phyloP scores from a whole-genome alignment of 2,329 filamentous ascomycete genomes.

The Xylariaceae sp. region DNA sequence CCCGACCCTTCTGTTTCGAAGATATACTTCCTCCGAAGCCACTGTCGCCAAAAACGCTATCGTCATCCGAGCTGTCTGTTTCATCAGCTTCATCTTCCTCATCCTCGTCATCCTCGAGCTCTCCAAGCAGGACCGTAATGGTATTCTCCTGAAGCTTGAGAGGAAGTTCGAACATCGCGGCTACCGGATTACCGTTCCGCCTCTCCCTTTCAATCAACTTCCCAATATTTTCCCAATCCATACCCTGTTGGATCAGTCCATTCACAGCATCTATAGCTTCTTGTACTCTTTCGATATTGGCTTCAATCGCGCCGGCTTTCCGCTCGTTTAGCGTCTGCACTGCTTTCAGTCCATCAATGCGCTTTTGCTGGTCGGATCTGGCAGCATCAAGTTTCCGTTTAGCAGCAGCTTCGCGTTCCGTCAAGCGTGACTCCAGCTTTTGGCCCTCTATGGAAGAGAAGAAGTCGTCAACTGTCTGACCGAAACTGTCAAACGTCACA shows the following conservation, averaged over 20 bases:
- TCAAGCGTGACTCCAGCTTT: slow-evolving; percentile 77
- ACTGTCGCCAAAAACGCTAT: slow-evolving; percentile 41
- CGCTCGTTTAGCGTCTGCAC: slow-evolving; percentile 78
- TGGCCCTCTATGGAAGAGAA: slow-evolving; percentile 96
- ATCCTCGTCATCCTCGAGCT: slow-evolving; percentile 57
- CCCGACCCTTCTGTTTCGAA: slow-evolving; percentile 39
- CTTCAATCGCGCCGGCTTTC: slow-evolving; percentile 86
- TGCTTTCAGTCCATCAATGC: slow-evolving; percentile 78
- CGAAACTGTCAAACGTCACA: slow-evolving; percentile 78
- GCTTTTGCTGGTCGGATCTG: slow-evolving; percentile 74
- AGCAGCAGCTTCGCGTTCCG: slow-evolving; percentile 76
- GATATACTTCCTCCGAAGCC: slow-evolving; percentile 35
- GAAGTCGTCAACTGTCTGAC: slow-evolving; percentile 92
- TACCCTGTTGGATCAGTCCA: slow-evolving; percentile 83
- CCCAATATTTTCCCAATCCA: slow-evolving; percentile 95
- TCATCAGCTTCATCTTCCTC: slow-evolving; percentile 60
- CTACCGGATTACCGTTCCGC: slow-evolving; percentile 74
- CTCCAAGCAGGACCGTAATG: slow-evolving; percentile 73
- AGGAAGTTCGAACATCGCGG: slow-evolving; percentile 79
- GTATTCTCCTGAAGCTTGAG: slow-evolving; percentile 87
- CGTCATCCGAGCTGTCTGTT: slow-evolving; percentile 56
- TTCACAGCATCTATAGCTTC: slow-evolving; percentile 92
- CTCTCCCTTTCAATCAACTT: slow-evolving; percentile 87
- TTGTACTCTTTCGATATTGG: slow-evolving; percentile 85
- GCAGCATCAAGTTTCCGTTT: slow-evolving; percentile 84